Evolutionary conservation across 805 yeast species (phyloP).

Genomic region (Yarrowia sp.): DNA sequence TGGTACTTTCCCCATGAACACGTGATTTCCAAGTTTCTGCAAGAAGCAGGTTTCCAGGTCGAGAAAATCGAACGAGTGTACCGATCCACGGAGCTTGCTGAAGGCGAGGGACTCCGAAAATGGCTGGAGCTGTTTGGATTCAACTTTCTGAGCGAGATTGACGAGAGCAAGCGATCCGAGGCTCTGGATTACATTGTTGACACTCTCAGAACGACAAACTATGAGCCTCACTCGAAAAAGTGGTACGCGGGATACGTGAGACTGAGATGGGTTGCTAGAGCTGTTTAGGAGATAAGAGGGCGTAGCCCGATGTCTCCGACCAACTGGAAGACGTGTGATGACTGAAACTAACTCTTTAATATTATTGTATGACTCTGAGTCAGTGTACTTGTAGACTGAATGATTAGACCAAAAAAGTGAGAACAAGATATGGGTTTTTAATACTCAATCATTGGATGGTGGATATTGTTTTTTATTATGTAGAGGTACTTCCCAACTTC

Average conservation of each 20-base stretch:
- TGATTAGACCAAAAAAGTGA: too few relatives aligned
- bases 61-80: slow-evolving; percentile 43
- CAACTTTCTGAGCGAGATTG: slow-evolving; percentile 40
- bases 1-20: slow-evolving; percentile 44
- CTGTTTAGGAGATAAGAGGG: too few relatives aligned
- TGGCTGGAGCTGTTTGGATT: slow-evolving; percentile 47
- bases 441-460: too few relatives aligned
- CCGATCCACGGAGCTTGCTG: slow-evolving; percentile 44
- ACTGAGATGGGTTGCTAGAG: slow-evolving; percentile 42
- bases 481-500: too few relatives aligned
- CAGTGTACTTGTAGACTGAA: too few relatives aligned
- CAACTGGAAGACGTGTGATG: too few relatives aligned
- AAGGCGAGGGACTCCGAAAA: slow-evolving; percentile 42
- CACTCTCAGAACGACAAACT: slow-evolving; percentile 39
- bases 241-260: slow-evolving; percentile 45
- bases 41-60: slow-evolving; percentile 44
- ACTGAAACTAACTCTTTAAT: too few relatives aligned
- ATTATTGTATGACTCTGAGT: too few relatives aligned
- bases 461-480: too few relatives aligned
- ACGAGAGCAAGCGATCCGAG: not conserved
- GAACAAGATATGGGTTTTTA: too few relatives aligned
- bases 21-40: slow-evolving; percentile 39
- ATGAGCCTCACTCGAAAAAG: slow-evolving; percentile 38
- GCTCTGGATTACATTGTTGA: slow-evolving; percentile 42
- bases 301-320: too few relatives aligned